A percentile compares a stretch with the other conserved stretches of the same genome.
phyloP scores from a whole-genome alignment of 2,329 filamentous ascomycete genomes.

The Lasiodiplodia theobromae region DNA sequence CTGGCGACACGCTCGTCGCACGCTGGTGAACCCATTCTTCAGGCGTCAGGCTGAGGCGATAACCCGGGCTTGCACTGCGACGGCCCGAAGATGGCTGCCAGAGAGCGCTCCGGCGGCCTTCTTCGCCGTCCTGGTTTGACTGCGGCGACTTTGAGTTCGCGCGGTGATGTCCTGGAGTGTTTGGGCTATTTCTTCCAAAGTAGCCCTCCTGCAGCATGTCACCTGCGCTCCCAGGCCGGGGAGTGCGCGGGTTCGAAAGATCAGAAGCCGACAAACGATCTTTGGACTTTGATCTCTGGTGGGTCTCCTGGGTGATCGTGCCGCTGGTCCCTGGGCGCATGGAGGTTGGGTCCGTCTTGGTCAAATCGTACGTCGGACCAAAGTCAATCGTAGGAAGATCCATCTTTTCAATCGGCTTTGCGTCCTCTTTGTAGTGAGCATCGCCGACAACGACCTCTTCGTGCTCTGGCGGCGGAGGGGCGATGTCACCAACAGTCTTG shows the following conservation, averaged over 20 bases:
- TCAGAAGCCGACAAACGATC: conserved; percentile 22
- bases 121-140: conserved; percentile 36
- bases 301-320: conserved; percentile 49
- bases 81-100: conserved; percentile 71
- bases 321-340: conserved; percentile 63
- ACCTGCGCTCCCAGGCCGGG: conserved; percentile 32
- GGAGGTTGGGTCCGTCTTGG: conserved; percentile 57
- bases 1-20: conserved; percentile 62
- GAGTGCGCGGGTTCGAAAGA: conserved; percentile 15
- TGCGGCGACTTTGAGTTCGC: conserved; percentile 42
- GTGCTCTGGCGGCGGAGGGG: conserved; percentile 42
- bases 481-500: conserved; percentile 71
- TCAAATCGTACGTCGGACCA: conserved; percentile 79
- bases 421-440: conserved; percentile 48
- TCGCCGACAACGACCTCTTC: conserved; percentile 57
- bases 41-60: conserved; percentile 61
- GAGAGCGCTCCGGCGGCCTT: conserved; percentile 69
- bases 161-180: conserved; percentile 52
- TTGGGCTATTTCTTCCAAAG: conserved; percentile 45
- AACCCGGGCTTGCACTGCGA: conserved; percentile 24
- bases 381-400: conserved; percentile 82
- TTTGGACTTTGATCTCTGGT: conserved; percentile 2
- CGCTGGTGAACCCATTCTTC: conserved; percentile 87
- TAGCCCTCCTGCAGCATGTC: conserved; percentile 43
- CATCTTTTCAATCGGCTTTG: conserved; percentile 46